Evolutionary conservation across 768 basidiomycete genomes (phyloP).

Genomic region (Macrocybe gigantea): DNA sequence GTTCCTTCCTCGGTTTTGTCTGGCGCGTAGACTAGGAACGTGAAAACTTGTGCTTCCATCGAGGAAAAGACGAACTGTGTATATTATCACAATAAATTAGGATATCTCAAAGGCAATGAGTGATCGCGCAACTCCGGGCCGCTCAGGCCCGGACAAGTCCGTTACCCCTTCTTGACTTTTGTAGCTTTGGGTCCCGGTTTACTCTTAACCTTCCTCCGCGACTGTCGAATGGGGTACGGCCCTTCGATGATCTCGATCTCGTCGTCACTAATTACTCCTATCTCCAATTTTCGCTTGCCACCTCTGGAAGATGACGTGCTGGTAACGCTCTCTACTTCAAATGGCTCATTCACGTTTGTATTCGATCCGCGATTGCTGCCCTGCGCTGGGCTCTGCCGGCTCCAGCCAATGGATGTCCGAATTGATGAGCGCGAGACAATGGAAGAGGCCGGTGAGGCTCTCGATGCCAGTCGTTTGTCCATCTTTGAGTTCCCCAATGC

Average conservation of each 20-base stretch:
- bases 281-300: constrained; percentile 47
- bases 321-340: constrained; percentile 37
- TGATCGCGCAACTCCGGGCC: too few species aligned
- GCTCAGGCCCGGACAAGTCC: background rate
- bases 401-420: constrained; percentile 45
- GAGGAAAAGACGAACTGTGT: background rate
- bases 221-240: constrained; percentile 20
- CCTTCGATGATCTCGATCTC: constrained; percentile 51
- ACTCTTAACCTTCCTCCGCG: constrained; percentile 26
- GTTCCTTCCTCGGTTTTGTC: constrained; percentile 58
- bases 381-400: constrained; percentile 47
- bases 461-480: constrained; percentile 16
- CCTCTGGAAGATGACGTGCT: constrained; percentile 18
- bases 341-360: constrained; percentile 35
- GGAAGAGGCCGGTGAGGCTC: constrained; percentile 39
- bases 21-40: constrained; percentile 60
- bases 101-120: background rate
- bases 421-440: constrained; percentile 37
- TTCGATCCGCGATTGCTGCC: constrained; percentile 34
- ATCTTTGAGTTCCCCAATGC: constrained; percentile 9
- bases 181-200: constrained; percentile 29
- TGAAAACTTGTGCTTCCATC: constrained; percentile 7
- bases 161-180: constrained; percentile 37
- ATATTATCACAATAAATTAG: background rate
- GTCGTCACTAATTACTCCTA: constrained; percentile 38